These are phyloP conservation scores for Adenanthera pavonina DNA, from an alignment of 306 rosid species.

Conservation along the genomic window DNA sequence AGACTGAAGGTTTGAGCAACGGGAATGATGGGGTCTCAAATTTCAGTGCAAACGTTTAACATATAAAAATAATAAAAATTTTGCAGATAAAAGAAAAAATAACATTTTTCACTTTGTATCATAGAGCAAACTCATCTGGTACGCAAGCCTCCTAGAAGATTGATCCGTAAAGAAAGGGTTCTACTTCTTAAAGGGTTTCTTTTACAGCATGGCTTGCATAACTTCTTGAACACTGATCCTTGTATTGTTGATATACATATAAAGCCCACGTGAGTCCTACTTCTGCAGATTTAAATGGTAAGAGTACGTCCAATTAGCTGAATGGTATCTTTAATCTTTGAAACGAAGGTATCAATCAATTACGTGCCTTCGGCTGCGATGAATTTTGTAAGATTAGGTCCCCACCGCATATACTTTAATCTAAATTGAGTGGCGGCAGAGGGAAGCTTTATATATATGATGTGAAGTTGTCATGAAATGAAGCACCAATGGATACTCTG, in stretches of 20 bases:
- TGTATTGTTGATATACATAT: too few species aligned
- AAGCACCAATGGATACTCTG: background rate
- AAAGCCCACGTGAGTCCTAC: too few species aligned
- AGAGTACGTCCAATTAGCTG: too few species aligned
- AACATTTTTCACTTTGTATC: too few species aligned
- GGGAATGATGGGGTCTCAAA: background rate
- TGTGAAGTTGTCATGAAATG: background rate
- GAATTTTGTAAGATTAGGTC: too few species aligned
- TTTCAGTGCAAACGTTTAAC: background rate
- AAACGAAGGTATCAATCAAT: too few species aligned
- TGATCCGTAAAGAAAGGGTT: background rate
- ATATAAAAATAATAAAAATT: background rate
- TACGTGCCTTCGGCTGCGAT: too few species aligned
- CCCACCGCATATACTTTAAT: background rate
- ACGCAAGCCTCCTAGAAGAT: background rate
- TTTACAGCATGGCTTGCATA: background rate
- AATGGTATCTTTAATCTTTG: too few species aligned
- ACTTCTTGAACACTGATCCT: background rate
- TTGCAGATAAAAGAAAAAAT: too few species aligned
- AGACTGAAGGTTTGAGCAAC: background rate
- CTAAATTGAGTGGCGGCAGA: background rate
- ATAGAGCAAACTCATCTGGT: background rate
- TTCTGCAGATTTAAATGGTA: too few species aligned
- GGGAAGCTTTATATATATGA: background rate
- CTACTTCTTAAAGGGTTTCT: background rate